phyloP scores from a whole-genome alignment of 257 asterid species.

The Forsythia suspensa region DNA sequence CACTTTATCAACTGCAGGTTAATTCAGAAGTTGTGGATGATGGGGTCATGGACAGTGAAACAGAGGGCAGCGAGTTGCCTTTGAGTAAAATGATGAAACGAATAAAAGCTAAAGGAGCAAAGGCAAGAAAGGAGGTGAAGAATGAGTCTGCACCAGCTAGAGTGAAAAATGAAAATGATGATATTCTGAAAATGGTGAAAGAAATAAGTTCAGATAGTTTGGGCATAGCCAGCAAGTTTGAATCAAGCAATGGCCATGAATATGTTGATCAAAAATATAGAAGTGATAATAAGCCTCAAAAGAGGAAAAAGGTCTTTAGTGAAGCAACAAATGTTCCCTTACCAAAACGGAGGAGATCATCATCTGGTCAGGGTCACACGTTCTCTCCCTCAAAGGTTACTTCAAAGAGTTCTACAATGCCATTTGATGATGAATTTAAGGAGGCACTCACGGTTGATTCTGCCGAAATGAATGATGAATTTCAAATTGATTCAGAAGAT shows the following conservation, averaged over 20 bases:
- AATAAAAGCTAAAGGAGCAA: constrained; percentile 80
- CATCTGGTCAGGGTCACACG: constrained; percentile 56
- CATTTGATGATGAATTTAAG: constrained; percentile 21
- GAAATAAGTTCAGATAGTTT: constrained; percentile 70
- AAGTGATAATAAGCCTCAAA: constrained; percentile 39
- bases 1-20: constrained; percentile 48
- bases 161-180: constrained; percentile 49
- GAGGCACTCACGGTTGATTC: constrained; percentile 35
- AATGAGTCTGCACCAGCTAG: constrained; percentile 47
- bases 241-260: constrained; percentile 68
- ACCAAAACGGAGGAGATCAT: constrained; percentile 79
- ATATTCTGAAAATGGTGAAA: constrained; percentile 77
- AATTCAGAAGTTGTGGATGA: constrained; percentile 56
- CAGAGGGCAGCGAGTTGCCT: constrained; percentile 93
- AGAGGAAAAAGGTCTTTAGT: constrained; percentile 54
- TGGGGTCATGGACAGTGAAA: constrained; percentile 80
- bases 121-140: constrained; percentile 78
- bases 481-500: constrained; percentile 55
- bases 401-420: constrained; percentile 44
- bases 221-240: constrained; percentile 56
- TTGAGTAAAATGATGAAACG: constrained; percentile 81
- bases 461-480: constrained; percentile 51
- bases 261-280: constrained; percentile 40
- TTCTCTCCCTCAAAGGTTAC: constrained; percentile 28
- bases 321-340: constrained; percentile 62